These are phyloP conservation scores for Candida corydali DNA, from an alignment of 805 yeast species.

Conservation along the genomic window DNA sequence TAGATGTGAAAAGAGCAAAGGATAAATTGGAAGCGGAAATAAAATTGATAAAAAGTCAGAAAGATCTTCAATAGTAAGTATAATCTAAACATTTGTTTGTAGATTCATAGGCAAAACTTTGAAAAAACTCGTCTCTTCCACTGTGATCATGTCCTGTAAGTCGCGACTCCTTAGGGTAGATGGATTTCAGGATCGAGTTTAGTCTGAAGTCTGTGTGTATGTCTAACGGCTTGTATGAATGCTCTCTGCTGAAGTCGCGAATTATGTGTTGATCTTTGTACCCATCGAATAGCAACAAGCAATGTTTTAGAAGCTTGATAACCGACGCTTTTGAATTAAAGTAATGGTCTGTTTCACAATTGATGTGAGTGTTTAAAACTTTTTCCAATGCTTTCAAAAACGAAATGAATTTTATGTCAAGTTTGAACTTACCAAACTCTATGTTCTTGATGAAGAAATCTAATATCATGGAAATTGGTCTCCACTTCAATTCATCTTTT, in stretches of 20 bases:
- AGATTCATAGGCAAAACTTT: not conserved
- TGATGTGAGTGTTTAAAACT: not conserved
- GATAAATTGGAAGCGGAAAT: conserved; percentile 85
- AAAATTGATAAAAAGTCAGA: conserved; percentile 38
- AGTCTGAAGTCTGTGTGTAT: not conserved
- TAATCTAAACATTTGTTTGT: conserved; percentile 4
- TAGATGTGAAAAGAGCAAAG: conserved; percentile 80
- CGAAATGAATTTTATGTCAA: conserved; percentile 5
- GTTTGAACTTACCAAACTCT: not conserved
- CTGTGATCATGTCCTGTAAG: no score
- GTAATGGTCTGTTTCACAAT: conserved; percentile 7
- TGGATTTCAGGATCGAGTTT: not conserved
- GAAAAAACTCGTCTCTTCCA: not conserved
- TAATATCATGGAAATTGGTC: conserved; percentile 20
- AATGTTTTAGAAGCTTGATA: conserved; percentile 14
- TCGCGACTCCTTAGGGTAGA: not conserved
- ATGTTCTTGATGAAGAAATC: conserved; percentile 12
- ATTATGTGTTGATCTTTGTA: conserved; percentile 22
- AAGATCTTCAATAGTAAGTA: conserved; percentile 23
- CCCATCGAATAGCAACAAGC: conserved; percentile 28
- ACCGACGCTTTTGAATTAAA: conserved; percentile 7
- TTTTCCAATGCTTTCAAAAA: conserved; percentile 2
- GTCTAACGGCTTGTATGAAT: not conserved
- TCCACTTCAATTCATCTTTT: conserved; percentile 26
- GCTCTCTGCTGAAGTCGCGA: not conserved